Base-by-base conservation (phyloP, 2,329 filamentous ascomycete genomes). In the Cordyceps tenuipes region DNA sequence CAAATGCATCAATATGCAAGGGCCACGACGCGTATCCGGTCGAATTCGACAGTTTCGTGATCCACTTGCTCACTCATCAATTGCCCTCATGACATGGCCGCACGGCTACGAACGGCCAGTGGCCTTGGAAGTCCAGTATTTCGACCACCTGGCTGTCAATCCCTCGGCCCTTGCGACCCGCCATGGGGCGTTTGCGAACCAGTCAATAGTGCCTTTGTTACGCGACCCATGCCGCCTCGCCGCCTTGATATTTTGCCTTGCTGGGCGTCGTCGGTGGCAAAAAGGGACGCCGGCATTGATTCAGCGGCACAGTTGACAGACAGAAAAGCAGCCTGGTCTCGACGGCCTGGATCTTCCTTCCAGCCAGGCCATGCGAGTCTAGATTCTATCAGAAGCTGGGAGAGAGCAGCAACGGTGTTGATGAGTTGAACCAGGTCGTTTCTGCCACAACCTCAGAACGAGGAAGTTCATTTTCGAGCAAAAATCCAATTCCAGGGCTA, bases 1-100 rank as follows among this genome's bases (percentile, higher is more conserved):
- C 29, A 47, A n/a, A 39, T 57, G 54, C 44, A 57, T 26, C 44
- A 47, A 47, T 26, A 21, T 48, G 54, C 54, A 57, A 19, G 54
- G 44, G 54, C 31, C 21, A 43, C 12, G 43, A 47, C 31, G n/a
- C 19, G 29, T 48, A 36, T 26, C 34, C n/a, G 7, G n/a, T 31
- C 54, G 54, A 39, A 19, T 48, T 43, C 3, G 36, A 23, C 36
- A 41, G 7, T 26, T 12, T 31, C 19, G 39, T 39, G 43, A 19
- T 19, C 36, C 43, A 46, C 43, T 21, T 19, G 43, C 39, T 19
- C 43, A 29, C 12, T 47, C 44, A 26, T 17, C n/a, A 46, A 17
- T 46, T 8, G 29, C 8, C n/a, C 43, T 26, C 19, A 36, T 19
- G 21, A 31, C 29, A 36, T 29, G 5, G 29, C 29, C 34, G 21